These are phyloP conservation scores for Pulveroboletus sp. DNA, from an alignment of 768 basidiomycete genomes.

Conservation along the genomic window DNA sequence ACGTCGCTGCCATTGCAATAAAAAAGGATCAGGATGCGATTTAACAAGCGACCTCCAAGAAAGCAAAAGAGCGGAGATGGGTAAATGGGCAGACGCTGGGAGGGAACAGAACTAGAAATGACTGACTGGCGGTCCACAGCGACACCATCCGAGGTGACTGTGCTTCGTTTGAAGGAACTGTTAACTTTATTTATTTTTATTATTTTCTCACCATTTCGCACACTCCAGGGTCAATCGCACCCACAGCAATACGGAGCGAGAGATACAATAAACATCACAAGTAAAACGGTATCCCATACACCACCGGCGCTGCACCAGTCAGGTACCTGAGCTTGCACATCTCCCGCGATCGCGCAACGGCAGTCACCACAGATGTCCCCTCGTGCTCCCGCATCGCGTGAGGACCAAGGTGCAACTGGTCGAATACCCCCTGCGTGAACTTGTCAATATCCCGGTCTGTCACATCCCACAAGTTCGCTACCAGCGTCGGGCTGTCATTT, in stretches of 20 bases:
- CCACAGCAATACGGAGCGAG: not conserved
- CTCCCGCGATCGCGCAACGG: slow-evolving; percentile 75
- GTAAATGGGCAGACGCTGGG: not conserved
- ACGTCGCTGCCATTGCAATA: slow-evolving; percentile 9
- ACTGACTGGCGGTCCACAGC: not conserved
- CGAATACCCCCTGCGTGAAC: slow-evolving; percentile 79
- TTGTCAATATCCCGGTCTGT: slow-evolving; percentile 97
- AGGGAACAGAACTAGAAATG: not conserved
- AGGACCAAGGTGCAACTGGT: slow-evolving; percentile 53
- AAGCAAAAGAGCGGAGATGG: not conserved
- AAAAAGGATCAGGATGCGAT: not conserved
- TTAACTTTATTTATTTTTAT: not conserved
- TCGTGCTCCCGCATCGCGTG: slow-evolving; percentile 14
- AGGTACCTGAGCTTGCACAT: slow-evolving; percentile 87
- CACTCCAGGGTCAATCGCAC: not conserved
- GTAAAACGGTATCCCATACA: slow-evolving; percentile 95
- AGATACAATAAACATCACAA: slow-evolving; percentile 34
- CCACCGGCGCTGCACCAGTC: slow-evolving; percentile 91
- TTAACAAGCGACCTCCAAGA: not conserved
- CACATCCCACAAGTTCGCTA: slow-evolving; percentile 97
- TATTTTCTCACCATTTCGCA: not conserved
- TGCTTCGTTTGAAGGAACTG: not conserved
- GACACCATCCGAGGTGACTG: slow-evolving; percentile 14
- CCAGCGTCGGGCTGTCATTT: slow-evolving; percentile 69
- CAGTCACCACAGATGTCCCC: slow-evolving; percentile 55